phyloP scores from a whole-genome alignment of 2,329 filamentous ascomycete species.

The Aspergillus latus region DNA sequence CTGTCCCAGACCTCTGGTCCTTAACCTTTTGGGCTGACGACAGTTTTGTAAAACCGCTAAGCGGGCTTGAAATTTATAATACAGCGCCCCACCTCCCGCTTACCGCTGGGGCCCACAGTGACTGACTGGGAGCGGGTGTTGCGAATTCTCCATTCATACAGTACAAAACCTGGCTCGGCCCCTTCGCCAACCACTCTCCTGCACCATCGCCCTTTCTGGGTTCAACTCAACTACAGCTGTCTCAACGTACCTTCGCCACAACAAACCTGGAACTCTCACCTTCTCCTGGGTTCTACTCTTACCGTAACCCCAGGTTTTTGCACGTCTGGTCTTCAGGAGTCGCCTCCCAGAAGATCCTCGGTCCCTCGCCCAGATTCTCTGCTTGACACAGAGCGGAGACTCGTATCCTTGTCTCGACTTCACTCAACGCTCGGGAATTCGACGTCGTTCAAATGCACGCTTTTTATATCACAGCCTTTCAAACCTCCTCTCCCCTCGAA shows the following conservation, averaged over 20 bases:
- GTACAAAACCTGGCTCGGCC: conserved; percentile 7
- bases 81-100: neutral
- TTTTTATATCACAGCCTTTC: conserved; percentile 39
- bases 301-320: neutral
- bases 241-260: neutral
- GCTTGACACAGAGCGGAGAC: conserved; percentile 6
- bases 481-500: conserved; percentile 43
- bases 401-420: conserved; percentile 12
- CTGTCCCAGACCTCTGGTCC: too few species aligned
- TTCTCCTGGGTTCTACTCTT: neutral
- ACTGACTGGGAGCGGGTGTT: neutral
- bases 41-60: too few species aligned
- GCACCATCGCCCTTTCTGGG: conserved; percentile 8
- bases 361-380: conserved; percentile 10
- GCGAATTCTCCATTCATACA: conserved; percentile 8
- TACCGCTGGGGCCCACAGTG: conserved; percentile 1
- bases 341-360: conserved; percentile 7
- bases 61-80: neutral
- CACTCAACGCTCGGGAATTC: conserved; percentile 23
- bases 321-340: conserved; percentile 12
- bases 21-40: too few species aligned
- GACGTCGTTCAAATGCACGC: conserved; percentile 48
- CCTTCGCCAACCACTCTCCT: neutral
- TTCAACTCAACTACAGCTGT: neutral
- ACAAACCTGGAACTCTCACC: neutral